Base-by-base conservation (phyloP, 495 filamentous ascomycete genomes). In the Aspergillus ostianus region DNA sequence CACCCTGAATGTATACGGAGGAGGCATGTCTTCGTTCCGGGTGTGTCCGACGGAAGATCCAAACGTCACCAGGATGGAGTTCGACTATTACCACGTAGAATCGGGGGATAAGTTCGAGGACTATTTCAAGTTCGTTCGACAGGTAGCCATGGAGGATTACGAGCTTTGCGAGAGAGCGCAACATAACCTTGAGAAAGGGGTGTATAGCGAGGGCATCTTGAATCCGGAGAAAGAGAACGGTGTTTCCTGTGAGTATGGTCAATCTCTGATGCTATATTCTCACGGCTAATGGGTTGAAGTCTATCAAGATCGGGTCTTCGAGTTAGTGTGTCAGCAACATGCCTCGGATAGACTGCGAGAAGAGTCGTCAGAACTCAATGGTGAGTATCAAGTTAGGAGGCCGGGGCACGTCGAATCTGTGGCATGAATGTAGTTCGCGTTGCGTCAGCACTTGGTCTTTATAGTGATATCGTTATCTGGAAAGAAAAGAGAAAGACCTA, bases 141-240 rank as follows among this genome's bases (percentile, higher is more conserved):
- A 85, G 65, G 84, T 86, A 1, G 83, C 84, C 0, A 67, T 81
- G 64, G 84, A 86, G 58, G 84, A 86, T 56, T 86, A 73, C 59
- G 84, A 85, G 68, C 73, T 86, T 3, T 86, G 84, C 60, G 82
- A 85, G 64, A 82, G 77, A 53, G 82, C 82, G 8, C 83, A 86
- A 65, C 71, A 74, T 30, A 85, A 85, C 55, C 67, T 86, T 19
- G 71, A 78, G 32, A 77, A 70, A 29, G 84, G 84, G 2, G 74
- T 86, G 6, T 86, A 86, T 62, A 70, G 75, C 3, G 83, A 86
- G 64, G 84, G 84, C 0, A 78, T 86, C 12, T 65, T 86, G 54
- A 85, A 86, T 62, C 82, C 83, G 6, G 66, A 72, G 19, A 84
- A 85, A 59, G 84, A 86, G 61, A 82, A 75, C 47, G 84, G 84